Conservation (phyloP, 176 grass and related monocot genomes). For the Triticum dicoccoides region DNA sequence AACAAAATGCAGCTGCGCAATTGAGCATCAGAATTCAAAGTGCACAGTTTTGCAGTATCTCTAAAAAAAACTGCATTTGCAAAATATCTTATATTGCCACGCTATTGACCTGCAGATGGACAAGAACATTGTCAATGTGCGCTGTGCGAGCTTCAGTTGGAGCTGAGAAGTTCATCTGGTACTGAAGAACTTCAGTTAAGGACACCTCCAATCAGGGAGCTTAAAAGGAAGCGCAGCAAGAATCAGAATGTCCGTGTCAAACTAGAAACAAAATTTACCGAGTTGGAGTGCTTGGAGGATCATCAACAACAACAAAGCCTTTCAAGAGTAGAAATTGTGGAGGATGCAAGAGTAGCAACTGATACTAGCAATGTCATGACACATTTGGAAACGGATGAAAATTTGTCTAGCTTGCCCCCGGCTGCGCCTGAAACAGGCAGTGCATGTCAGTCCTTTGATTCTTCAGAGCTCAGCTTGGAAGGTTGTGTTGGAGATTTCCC, state of each 20-base stretch:
- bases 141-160: slow-evolving; percentile 61
- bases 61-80: background rate
- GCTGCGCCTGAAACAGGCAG: slow-evolving; percentile 22
- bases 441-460: background rate
- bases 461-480: slow-evolving; percentile 20
- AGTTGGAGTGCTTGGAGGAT: background rate
- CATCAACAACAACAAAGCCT: background rate
- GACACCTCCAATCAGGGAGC: slow-evolving; percentile 55
- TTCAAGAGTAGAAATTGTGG: background rate
- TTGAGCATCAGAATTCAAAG: background rate
- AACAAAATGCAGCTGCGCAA: background rate
- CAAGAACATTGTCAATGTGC: slow-evolving; percentile 71
- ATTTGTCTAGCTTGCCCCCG: background rate
- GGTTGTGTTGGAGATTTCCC: slow-evolving; percentile 59
- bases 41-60: background rate
- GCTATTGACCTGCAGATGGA: slow-evolving; percentile 45
- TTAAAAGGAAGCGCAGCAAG: slow-evolving; percentile 40
- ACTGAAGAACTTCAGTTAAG: slow-evolving; percentile 36
- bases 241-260: slow-evolving; percentile 20
- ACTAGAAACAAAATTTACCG: slow-evolving; percentile 50
- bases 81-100: background rate
- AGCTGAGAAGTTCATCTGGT: slow-evolving; percentile 24
- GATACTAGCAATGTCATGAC: background rate
- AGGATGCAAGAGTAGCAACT: background rate
- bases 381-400: slow-evolving; percentile 5